Conservation (phyloP, 1,139 yeast species). For the Lodderomyces metapsilosis region DNA sequence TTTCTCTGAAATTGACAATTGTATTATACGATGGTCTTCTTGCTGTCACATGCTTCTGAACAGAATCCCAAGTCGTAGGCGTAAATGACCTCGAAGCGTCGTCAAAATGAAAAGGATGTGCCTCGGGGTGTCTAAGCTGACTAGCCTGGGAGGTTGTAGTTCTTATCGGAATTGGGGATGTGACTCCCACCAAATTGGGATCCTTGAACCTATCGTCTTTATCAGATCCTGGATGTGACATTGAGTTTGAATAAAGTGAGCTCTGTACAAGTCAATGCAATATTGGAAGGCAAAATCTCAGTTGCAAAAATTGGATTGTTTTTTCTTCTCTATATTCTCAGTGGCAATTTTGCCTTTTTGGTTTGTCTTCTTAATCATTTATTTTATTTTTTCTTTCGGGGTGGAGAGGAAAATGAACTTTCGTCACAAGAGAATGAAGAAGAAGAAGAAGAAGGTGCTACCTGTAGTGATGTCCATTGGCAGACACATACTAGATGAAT, state of each 20-base stretch:
- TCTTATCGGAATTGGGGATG: slow-evolving; percentile 24
- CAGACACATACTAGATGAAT: too few relatives aligned
- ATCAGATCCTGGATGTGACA: slow-evolving; percentile 9
- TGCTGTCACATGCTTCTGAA: slow-evolving; percentile 15
- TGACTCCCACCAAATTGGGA: slow-evolving; percentile 9
- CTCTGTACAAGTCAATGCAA: neutral
- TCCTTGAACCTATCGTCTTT: slow-evolving; percentile 5
- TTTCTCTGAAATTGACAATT: slow-evolving; percentile 39
- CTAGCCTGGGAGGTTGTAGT: slow-evolving; percentile 14
- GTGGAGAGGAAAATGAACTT: neutral
- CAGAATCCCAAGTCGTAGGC: slow-evolving; percentile 23
- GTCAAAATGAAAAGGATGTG: neutral
- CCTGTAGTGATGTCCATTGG: too few relatives aligned
- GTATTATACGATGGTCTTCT: slow-evolving; percentile 39
- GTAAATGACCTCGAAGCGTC: slow-evolving; percentile 24
- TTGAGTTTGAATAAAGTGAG: neutral
- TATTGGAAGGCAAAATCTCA: too few relatives aligned
- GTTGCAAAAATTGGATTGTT: slow-evolving; percentile 2
- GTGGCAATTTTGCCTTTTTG: neutral
- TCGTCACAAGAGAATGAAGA: neutral
- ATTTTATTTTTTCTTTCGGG: neutral
- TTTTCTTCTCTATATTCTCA: too few relatives aligned
- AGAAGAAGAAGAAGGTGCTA: neutral
- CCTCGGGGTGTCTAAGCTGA: slow-evolving; percentile 11
- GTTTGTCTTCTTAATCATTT: neutral